A percentile compares a stretch with the other conserved stretches of the same genome.
These are phyloP conservation scores for Aspergillus sp. DNA, from an alignment of 2,329 filamentous ascomycete genomes.

Conservation along the genomic window DNA sequence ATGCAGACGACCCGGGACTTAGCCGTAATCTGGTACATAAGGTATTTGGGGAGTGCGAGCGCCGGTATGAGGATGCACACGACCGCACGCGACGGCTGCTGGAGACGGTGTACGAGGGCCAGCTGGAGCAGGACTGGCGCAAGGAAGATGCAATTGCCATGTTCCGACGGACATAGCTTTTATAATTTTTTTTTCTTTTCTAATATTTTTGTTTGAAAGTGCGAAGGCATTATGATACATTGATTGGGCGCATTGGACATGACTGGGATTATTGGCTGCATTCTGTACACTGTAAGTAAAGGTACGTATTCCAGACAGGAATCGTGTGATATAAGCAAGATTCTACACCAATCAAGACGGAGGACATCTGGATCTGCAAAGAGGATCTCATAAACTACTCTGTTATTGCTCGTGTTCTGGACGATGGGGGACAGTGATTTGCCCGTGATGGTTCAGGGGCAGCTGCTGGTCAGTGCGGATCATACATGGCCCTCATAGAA, in stretches of 20 bases:
- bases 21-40: slow-evolving; percentile 54
- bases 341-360: too few species aligned
- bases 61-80: slow-evolving; percentile 47
- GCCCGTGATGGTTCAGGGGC: slow-evolving; percentile 5
- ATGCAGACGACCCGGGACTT: slow-evolving; percentile 67
- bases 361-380: not conserved
- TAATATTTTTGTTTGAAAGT: slow-evolving; percentile 1
- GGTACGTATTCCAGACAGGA: not conserved
- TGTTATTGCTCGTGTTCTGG: not conserved
- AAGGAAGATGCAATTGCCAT: slow-evolving; percentile 39
- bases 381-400: not conserved
- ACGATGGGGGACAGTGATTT: not conserved
- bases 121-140: slow-evolving; percentile 43
- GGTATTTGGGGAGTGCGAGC: slow-evolving; percentile 55
- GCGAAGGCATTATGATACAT: too few species aligned
- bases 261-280: slow-evolving; percentile 5
- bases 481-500: too few species aligned
- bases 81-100: slow-evolving; percentile 45
- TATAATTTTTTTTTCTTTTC: slow-evolving; percentile 2
- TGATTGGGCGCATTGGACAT: not conserved
- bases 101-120: slow-evolving; percentile 39
- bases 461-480: not conserved
- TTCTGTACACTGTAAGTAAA: not conserved
- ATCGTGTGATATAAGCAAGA: too few species aligned
- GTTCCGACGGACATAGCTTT: slow-evolving; percentile 32